A percentile compares a stretch with the other conserved stretches of the same genome.
phyloP scores from a whole-genome alignment of 2,329 filamentous ascomycete species.

The Simplicillium aogashimaense region DNA sequence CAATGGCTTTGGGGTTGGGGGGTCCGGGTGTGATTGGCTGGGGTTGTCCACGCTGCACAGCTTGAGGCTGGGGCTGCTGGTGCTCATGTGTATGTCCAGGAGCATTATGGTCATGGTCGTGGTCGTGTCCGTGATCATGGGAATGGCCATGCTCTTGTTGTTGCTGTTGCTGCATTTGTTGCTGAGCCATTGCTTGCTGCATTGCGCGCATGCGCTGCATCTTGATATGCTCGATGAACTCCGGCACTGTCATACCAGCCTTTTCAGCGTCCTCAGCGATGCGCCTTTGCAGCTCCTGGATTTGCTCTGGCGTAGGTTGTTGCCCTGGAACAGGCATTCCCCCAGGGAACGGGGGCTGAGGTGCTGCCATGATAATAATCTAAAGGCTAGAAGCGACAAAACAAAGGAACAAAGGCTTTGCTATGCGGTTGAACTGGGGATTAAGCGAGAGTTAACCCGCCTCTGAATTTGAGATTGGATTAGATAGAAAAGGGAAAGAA shows the following conservation, averaged over 20 bases:
- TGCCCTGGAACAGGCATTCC: conserved; percentile 26
- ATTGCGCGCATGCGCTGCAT: conserved; percentile 41
- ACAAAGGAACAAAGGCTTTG: background rate
- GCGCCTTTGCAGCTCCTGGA: conserved; percentile 73
- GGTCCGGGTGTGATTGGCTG: conserved; percentile 68
- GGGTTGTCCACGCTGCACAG: conserved; percentile 33
- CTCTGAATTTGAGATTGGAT: background rate
- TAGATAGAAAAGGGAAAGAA: background rate
- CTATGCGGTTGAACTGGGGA: too few species aligned
- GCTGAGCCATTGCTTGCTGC: conserved; percentile 30
- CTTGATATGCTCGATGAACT: conserved; percentile 68
- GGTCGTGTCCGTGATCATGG: conserved; percentile 16
- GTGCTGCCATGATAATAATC: conserved; percentile 3
- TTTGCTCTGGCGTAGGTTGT: conserved; percentile 71
- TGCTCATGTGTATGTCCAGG: conserved; percentile 23
- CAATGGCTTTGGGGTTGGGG: conserved; percentile 79
- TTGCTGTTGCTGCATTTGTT: conserved; percentile 16
- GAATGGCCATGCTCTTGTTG: conserved; percentile 16
- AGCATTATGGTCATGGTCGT: conserved; percentile 12
- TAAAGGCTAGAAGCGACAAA: background rate
- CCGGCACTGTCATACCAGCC: conserved; percentile 72
- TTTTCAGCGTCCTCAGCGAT: conserved; percentile 74
- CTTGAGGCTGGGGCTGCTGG: conserved; percentile 11
- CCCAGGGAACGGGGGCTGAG: conserved; percentile 11
- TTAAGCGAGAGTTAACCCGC: too few species aligned